Base-by-base conservation (phyloP, 202 grass and related monocot genomes). In the Cymbopogon flexuosus region DNA sequence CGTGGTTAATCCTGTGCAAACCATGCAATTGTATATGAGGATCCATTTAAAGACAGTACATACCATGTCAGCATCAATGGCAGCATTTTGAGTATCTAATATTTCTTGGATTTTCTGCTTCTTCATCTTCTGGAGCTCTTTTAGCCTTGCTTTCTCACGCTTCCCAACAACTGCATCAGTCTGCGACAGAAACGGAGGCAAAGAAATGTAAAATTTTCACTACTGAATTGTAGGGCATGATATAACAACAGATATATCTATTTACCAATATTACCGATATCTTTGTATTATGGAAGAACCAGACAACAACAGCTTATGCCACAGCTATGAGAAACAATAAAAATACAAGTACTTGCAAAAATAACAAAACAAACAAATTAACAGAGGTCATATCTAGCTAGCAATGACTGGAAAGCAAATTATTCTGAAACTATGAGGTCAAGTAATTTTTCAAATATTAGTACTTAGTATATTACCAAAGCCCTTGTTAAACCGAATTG, bases 61-160 rank as follows among this genome's bases (percentile, higher is more conserved):
- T 67, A 97, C 94, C 89, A 97, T 97, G 65, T 87, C 89, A 81
- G 89, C 89, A 81, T 97, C 81, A 65, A 97, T 83, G 41, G 91
- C 84, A 71, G 94, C 89, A 79, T 97, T 97, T 42, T 97, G 94
- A 14, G 87, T 74, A 49, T 94, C 89, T 54, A 97, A 69, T 87
- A 97, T 94, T 88, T 94, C 87, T 65, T 94, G 87, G 47, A 97
- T 87, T 70, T 97, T 97, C 40, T 94, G 87, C 34, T 89, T 94
- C 85, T 97, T 97, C 41, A 81, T 46, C 70, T 88, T 97, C 71
- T 97, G 91, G 14, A 97, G 85, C 67, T 97, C 81, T 73, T 73
- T 97, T 16, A 97, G 85, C 78, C 89, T 97, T 37, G 83, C 87
- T 71, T 78, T 84, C 77, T 97, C 94, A 10, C 70, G 79, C 80